A percentile compares a stretch with the other conserved stretches of the same genome.
phyloP scores from a whole-genome alignment of 2,329 filamentous ascomycete species.

The Penicillium sp. region DNA sequence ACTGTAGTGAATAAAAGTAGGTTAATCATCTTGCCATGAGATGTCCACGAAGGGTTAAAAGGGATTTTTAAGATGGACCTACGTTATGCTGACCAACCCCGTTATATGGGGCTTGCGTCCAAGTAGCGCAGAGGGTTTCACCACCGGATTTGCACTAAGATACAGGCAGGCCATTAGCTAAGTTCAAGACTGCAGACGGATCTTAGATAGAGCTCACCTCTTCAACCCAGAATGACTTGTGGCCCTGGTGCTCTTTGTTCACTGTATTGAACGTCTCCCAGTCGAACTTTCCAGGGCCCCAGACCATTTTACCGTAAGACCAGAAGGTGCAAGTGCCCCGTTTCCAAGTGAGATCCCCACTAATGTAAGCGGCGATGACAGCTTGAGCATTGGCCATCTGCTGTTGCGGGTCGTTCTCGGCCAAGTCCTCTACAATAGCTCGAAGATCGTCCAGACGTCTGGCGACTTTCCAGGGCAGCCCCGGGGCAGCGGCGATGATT shows the following conservation, averaged over 20 bases:
- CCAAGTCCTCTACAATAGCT: not conserved
- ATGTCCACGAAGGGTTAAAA: not conserved
- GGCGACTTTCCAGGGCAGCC: not conserved
- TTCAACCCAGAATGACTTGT: conserved; percentile 6
- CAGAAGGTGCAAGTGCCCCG: not conserved
- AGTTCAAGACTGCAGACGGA: not conserved
- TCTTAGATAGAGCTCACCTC: not conserved
- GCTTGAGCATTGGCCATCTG: not conserved
- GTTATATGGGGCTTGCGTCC: not conserved
- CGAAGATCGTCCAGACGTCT: not conserved
- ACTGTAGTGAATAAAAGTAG: not conserved
- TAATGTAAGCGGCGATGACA: not conserved
- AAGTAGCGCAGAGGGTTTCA: not conserved
- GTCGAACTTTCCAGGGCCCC: not conserved
- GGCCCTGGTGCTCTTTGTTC: not conserved
- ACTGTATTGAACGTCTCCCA: not conserved
- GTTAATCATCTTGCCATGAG: not conserved
- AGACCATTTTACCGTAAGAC: not conserved
- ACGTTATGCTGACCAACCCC: not conserved
- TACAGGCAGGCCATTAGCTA: not conserved
- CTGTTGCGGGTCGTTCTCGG: not conserved
- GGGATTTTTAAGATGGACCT: not conserved
- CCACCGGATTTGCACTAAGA: not conserved
- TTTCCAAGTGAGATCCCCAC: not conserved
- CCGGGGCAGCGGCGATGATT: not conserved